phyloP scores from a whole-genome alignment of 371 early-diverging fungal species.

The Ordospora colligata region DNA sequence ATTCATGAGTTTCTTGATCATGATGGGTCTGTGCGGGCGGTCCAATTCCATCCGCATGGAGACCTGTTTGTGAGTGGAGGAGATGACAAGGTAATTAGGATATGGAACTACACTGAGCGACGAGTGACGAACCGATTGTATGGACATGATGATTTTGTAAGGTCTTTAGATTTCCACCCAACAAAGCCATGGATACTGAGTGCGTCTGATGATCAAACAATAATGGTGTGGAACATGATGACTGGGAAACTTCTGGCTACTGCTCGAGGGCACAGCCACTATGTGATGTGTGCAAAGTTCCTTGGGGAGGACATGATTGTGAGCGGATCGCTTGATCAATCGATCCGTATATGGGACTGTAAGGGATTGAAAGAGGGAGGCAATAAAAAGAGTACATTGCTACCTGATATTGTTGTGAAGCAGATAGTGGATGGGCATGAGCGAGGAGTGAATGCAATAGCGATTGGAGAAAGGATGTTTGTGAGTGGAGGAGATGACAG shows the following conservation, averaged over 20 bases:
- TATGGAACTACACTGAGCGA: slow-evolving; percentile 95
- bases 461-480: slow-evolving; percentile 77
- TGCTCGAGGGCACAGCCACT: slow-evolving; percentile 94
- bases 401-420: slow-evolving; percentile 87
- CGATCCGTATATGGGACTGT: slow-evolving; percentile 95
- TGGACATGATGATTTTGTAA: slow-evolving; percentile 94
- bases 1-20: slow-evolving; percentile 91
- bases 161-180: slow-evolving; percentile 90
- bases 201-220: slow-evolving; percentile 93
- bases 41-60: slow-evolving; percentile 88
- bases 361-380: slow-evolving; percentile 65
- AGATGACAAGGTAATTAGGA: slow-evolving; percentile 94
- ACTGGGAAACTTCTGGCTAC: slow-evolving; percentile 88
- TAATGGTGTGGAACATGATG: slow-evolving; percentile 98
- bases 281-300: slow-evolving; percentile 96
- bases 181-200: slow-evolving; percentile 92
- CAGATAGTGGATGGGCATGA: slow-evolving; percentile 95
- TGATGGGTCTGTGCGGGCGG: slow-evolving; percentile 92
- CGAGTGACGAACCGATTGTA: slow-evolving; percentile 82
- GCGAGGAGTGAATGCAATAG: slow-evolving; percentile 92
- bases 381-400: slow-evolving; percentile 68
- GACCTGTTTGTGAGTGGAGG: slow-evolving; percentile 94
- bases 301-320: slow-evolving; percentile 92
- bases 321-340: slow-evolving; percentile 89
- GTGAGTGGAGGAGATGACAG: slow-evolving; percentile 93